Evolutionary conservation across 139 green algal genomes (phyloP).

Genomic region (Closterium sp.): DNA sequence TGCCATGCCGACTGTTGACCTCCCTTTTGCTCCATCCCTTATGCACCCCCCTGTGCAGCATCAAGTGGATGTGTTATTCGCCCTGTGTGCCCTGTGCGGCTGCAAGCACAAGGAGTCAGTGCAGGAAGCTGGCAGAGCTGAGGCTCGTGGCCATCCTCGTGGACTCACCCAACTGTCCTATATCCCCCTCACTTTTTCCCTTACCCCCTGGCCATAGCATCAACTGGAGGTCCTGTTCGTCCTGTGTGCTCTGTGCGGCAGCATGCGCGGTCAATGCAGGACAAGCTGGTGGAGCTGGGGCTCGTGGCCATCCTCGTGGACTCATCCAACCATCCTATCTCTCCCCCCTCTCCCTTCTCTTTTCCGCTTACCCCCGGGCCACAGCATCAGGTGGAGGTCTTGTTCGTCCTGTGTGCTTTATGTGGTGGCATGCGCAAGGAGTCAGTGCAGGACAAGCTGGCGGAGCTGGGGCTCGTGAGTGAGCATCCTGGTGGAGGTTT

Average conservation of each 20-base stretch:
- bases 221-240: constrained; percentile 52
- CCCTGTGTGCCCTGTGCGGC: constrained; percentile 43
- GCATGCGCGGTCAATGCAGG: constrained; percentile 39
- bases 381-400: constrained; percentile 52
- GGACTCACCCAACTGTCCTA: not conserved
- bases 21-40: not conserved
- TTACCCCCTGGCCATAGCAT: constrained; percentile 22
- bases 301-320: not conserved
- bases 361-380: too few species aligned
- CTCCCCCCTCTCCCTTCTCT: constrained; percentile 8
- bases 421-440: constrained; percentile 38
- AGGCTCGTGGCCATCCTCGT: constrained; percentile 23
- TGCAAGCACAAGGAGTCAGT: constrained; percentile 40
- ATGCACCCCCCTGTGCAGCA: too few species aligned
- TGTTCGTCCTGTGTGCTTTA: constrained; percentile 51
- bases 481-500: not conserved
- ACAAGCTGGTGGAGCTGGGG: constrained; percentile 39
- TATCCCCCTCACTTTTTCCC: constrained; percentile 13
- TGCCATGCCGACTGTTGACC: too few species aligned
- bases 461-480: constrained; percentile 38
- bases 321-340: constrained; percentile 38
- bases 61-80: constrained; percentile 52
- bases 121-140: constrained; percentile 47
- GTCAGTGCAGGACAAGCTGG: constrained; percentile 41
- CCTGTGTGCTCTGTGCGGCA: constrained; percentile 38